A percentile compares a stretch with the other conserved stretches of the same genome.
Evolutionary conservation across 1,284 basidiomycete genomes (phyloP).

Genomic region (Pisolithus thermaeus): DNA sequence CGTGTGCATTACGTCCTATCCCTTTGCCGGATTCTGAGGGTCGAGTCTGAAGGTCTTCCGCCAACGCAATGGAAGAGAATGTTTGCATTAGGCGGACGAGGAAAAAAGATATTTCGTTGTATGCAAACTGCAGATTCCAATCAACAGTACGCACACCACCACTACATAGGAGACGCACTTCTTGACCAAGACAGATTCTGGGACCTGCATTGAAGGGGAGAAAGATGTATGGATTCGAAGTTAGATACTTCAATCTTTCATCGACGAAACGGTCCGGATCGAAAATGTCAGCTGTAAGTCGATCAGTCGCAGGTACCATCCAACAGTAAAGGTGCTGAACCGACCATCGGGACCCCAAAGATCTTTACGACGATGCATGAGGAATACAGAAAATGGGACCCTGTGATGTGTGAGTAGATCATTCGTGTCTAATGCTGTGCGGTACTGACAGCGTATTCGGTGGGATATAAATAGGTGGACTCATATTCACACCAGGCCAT

Average conservation of each 20-base stretch:
- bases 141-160: not conserved
- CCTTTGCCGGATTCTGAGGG: no score
- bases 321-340: constrained; percentile 30
- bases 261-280: constrained; percentile 51
- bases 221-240: constrained; percentile 38
- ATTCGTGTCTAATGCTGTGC: no score
- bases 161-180: constrained; percentile 18
- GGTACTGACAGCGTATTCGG: no score
- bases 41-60: no score
- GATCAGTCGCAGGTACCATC: not conserved
- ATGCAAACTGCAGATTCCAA: no score
- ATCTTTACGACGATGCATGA: constrained; percentile 33
- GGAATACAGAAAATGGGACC: constrained; percentile 13
- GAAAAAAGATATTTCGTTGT: no score
- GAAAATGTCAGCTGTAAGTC: constrained; percentile 33
- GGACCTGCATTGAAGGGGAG: constrained; percentile 46
- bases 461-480: no score
- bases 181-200: constrained; percentile 45
- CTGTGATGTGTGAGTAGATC: no score
- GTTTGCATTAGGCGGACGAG: no score
- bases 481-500: no score
- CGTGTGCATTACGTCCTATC: no score
- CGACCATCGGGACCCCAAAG: constrained; percentile 33
- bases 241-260: constrained; percentile 25
- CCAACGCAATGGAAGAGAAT: no score